Evolutionary conservation across 1,139 yeast genomes (phyloP).

Genomic region (Debaryomycetaceae sp.): DNA sequence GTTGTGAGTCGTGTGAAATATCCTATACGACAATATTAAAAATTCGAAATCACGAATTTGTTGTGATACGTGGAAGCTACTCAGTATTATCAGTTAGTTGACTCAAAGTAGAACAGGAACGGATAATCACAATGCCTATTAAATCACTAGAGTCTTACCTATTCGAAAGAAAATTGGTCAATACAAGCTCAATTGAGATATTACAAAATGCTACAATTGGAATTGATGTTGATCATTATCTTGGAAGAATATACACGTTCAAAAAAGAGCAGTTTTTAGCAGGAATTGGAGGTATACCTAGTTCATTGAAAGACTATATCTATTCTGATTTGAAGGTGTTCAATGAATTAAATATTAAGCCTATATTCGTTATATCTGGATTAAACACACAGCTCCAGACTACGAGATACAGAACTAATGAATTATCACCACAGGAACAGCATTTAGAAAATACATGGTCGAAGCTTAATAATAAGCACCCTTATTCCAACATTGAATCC

Average conservation of each 20-base stretch:
- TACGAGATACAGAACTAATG: constrained; percentile 30
- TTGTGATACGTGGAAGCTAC: not conserved
- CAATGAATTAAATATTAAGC: constrained; percentile 61
- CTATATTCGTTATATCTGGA: constrained; percentile 74
- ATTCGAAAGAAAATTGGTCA: constrained; percentile 65
- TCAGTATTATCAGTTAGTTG: not conserved
- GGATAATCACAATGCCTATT: constrained; percentile 42
- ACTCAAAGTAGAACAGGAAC: not conserved
- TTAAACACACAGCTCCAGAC: constrained; percentile 36
- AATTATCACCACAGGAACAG: constrained; percentile 44
- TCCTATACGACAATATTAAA: not conserved
- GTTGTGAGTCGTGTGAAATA: not conserved
- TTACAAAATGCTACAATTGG: constrained; percentile 73
- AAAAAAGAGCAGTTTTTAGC: constrained; percentile 71
- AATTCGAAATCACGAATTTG: not conserved
- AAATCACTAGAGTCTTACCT: constrained; percentile 69
- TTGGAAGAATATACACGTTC: constrained; percentile 57
- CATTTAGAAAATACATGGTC: constrained; percentile 48
- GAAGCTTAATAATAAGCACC: constrained; percentile 24
- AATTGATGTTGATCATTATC: constrained; percentile 79
- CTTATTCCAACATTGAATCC: constrained; percentile 32
- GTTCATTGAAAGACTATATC: constrained; percentile 55
- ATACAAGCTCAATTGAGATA: constrained; percentile 61
- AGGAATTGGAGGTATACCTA: constrained; percentile 83
- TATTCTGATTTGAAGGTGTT: constrained; percentile 64